Base-by-base conservation (phyloP, 2,329 filamentous ascomycete species). In the Pseudopithomyces chartarum region DNA sequence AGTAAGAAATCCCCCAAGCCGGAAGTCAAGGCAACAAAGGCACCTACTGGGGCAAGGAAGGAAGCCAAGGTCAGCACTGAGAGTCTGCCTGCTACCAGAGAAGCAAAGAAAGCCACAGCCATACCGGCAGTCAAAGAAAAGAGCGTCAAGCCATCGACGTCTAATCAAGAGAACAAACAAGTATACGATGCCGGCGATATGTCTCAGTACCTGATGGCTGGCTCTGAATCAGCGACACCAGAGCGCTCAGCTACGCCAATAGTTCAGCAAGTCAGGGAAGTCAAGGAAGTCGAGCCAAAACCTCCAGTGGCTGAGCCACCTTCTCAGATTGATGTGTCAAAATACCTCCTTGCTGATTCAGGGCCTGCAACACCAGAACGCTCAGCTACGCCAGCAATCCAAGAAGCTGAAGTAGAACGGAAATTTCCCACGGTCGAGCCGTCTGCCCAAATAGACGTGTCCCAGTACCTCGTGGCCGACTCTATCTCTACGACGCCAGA, bases 1-100 rank as follows among this genome's bases (percentile, higher is more conserved):
- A 67, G 65, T 60, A 72, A 69, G 61, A 68, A 64, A 53, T 22
- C 62, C 3, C 52, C 62, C 6, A 57, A 55, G 8, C 56, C 64
- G 6, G 60, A 58, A 10, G 42, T 51, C 13, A 49, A 51, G 39
- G 50, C 55, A 13, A 46, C 33, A 20, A 26, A 19, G 29, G 22
- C 47, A 29, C n/a, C 48, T 17, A 23, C 49, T 22, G 54, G 55
- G 20, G 52, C 59, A 46, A 57, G 59, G 49, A 57, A 59, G 52
- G 22, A 10, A 11, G 52, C 47, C 4, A 34, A 59, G 32, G 33
- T 48, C 8, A 15, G 8, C 11, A 17, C 23, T 2, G 43, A 32
- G 22, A 40, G 2, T 36, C 7, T 36, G 11, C 11, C 45, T 5
- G 33, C 40, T 1, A 34, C 47, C 42, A 33, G 19, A 8, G 34